Base-by-base conservation (phyloP, 208 protist species). In the Leishmania turanica region DNA sequence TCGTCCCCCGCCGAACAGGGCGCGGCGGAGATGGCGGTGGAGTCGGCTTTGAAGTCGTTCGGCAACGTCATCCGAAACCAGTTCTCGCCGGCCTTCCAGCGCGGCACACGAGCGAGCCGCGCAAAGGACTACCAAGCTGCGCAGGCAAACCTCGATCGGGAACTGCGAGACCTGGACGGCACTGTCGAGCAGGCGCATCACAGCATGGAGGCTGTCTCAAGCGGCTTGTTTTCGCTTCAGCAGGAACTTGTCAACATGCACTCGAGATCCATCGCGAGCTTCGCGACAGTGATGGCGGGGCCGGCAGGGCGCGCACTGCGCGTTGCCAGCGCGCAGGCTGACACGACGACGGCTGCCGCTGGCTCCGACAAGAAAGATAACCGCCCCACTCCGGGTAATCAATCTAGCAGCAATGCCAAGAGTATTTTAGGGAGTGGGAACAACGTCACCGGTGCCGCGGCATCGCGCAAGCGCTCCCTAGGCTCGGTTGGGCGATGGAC, bases 51-150 rank as follows among this genome's bases (percentile, higher is more conserved):
- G 5, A 95, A 92, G 85, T 65, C 87, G 27, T 47, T 83, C 31
- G 82, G 86, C 42, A 97, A 97, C 88, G 86, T 84, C 9, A 93
- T 96, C 45, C 90, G 92, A 74, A 95, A 96, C 79, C 93, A 96
- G 85, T 96, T 97, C 80, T 96, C 95, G n/a, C 95, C 95, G 0
- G 91, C 90, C 5, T 97, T 91, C 74, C 88, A 95, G 66, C 92
- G 89, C 34, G 88, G 87, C 45, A 84, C 90, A 11, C 89, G 87
- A 40, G 64, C 73, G 37, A 87, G 84, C 49, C 91, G 93, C 40
- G 79, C 83, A 27, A 94, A 90, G 86, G 89, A 95, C 45, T 88
- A 91, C 53, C 82, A 88, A 69, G 53, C 47, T 0, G 84, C 88
- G 70, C 72, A 81, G 21, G 85, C 89, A 42, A 78, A 54, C 34